Base-by-base conservation (phyloP, 768 basidiomycete species). In the Lentinula raphanica region DNA sequence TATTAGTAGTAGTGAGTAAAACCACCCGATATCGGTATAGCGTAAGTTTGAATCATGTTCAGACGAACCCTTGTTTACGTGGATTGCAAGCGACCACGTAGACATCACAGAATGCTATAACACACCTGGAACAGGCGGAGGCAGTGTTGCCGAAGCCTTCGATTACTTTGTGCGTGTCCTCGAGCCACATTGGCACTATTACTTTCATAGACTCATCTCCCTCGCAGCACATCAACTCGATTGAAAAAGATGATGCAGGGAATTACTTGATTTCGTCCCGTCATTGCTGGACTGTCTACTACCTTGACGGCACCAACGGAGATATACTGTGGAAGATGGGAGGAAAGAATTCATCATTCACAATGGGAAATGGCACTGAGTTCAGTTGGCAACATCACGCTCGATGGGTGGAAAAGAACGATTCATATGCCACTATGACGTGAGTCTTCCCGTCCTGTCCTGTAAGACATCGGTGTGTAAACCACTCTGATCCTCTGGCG, bases 381-480 rank as follows among this genome's bases (percentile, higher is more conserved):
- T 62, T 63, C 49, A 57, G 59, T 36, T 65, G 54, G 54, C 64
- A 65, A 39, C 63, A 65, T 40, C 63, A 65, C 32, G 62, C 55
- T 11, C 57, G 64, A 15, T 65, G 62, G 62, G 58, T 45, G 17
- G 49, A 49, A n/a, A 58, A 58, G 3, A 58, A 57, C 3, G 28
- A 60, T 39, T 40, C 46, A 8, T 60, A 48, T 39, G 64, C 64
- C 1, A 62, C 62, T 4, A 36, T 49, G 42, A 32, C 59, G 42
- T n/a, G 59, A 19, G 55, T 35, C 21, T 3, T 17, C 9, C 54
- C 1, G 21, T 7, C n/a, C n/a, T n/a, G n/a, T n/a, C n/a, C n/a
- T n/a, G n/a, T 9, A 28, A 5, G 6, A 25, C 9, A 5, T 54
- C n/a, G n/a, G n/a, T 15, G 45, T 58, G 28, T 12, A 60, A 21